phyloP scores from a whole-genome alignment of 305 asterid species.

The Solanum chacoense region DNA sequence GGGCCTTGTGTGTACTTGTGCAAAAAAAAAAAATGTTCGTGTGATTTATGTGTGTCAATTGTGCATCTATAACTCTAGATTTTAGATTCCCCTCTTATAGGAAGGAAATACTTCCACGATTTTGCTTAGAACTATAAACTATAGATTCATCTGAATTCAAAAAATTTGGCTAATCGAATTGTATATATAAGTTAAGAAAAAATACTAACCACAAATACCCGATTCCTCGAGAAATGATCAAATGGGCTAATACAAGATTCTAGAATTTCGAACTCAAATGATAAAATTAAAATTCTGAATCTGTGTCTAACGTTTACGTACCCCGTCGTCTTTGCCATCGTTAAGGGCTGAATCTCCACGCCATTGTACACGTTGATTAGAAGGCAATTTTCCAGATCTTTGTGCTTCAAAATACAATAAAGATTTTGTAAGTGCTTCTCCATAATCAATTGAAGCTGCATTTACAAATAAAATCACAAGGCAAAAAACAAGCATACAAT shows the following conservation, averaged over 20 bases:
- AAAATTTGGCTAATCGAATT: background rate
- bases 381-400: slow-evolving; percentile 49
- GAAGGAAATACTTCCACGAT: background rate
- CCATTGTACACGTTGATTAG: slow-evolving; percentile 39
- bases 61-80: background rate
- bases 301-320: background rate
- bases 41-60: background rate
- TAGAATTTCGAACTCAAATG: background rate
- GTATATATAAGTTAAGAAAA: background rate
- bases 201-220: background rate
- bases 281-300: background rate
- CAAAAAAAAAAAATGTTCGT: background rate
- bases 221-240: background rate
- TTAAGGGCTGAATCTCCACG: slow-evolving; percentile 43
- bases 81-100: background rate
- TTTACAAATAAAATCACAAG: slow-evolving; percentile 14
- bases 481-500: slow-evolving; percentile 8
- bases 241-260: background rate
- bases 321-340: slow-evolving; percentile 38
- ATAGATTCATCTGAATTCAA: background rate
- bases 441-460: slow-evolving; percentile 35
- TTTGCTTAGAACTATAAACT: background rate
- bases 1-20: background rate
- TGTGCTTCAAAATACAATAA: slow-evolving; percentile 49
- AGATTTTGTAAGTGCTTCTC: slow-evolving; percentile 38